Evolutionary conservation across 495 filamentous ascomycete species (phyloP).

Genomic region (Pseudomonodictys pantanalensis): DNA sequence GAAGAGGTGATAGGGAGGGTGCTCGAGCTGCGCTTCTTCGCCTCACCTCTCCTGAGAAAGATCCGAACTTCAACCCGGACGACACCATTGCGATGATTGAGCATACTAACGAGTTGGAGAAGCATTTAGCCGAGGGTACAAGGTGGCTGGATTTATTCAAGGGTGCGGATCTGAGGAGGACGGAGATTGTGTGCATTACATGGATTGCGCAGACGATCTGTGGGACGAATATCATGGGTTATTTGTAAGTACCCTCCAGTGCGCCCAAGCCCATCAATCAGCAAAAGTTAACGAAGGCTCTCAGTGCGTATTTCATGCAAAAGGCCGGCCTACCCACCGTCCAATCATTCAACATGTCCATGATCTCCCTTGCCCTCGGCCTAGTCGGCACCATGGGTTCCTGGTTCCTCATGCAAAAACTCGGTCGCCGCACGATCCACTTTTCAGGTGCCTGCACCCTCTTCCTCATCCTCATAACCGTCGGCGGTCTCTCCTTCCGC

Average conservation of each 20-base stretch:
- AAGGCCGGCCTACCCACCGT: conserved; percentile 23
- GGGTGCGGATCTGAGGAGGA: conserved; percentile 26
- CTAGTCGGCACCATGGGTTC: conserved; percentile 21
- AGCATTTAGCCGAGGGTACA: conserved; percentile 17
- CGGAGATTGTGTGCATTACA: conserved; percentile 23
- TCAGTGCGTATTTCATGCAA: conserved; percentile 22
- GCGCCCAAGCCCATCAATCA: neutral
- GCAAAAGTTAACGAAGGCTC: neutral
- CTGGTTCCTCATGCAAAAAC: conserved; percentile 20
- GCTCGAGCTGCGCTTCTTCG: conserved; percentile 14
- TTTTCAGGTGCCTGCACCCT: conserved; percentile 18
- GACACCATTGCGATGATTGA: conserved; percentile 30
- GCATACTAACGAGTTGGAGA: conserved; percentile 28
- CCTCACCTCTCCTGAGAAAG: conserved; percentile 20
- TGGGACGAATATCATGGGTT: conserved; percentile 28
- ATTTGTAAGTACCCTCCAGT: conserved; percentile 21
- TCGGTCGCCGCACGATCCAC: conserved; percentile 27
- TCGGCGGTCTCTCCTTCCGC: conserved; percentile 13
- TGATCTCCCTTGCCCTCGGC: conserved; percentile 22
- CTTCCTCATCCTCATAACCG: conserved; percentile 19
- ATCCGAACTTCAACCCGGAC: conserved; percentile 26
- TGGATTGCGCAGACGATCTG: conserved; percentile 21
- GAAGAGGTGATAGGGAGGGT: conserved; percentile 14
- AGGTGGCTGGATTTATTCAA: conserved; percentile 27
- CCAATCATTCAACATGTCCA: conserved; percentile 27